Evolutionary conservation across 225 moss, liverwort and hornwort genomes (phyloP).

Genomic region (Takakia lepidozioides): DNA sequence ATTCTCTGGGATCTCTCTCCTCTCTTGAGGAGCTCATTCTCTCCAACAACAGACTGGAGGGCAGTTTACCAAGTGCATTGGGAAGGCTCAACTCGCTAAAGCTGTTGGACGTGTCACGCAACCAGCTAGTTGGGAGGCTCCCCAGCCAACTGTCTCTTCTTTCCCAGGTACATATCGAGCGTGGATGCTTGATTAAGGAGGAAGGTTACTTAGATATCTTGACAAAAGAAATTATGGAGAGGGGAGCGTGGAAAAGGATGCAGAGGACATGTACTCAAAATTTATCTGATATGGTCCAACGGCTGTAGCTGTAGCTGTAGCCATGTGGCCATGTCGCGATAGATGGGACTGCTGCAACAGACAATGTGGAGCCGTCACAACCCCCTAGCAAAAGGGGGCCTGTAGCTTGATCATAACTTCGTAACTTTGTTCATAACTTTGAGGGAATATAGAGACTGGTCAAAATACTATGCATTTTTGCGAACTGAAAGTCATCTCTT

Average conservation of each 20-base stretch:
- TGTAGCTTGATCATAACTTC: too few species aligned
- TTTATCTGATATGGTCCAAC: neutral
- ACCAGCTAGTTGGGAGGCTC: constrained; percentile 19
- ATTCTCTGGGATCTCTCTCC: constrained; percentile 1
- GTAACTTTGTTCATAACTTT: too few species aligned
- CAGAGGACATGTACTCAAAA: neutral
- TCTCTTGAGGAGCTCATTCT: constrained; percentile 27
- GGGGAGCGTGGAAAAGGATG: too few species aligned
- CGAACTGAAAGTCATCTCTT: neutral
- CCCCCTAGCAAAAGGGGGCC: too few species aligned
- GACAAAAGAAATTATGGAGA: too few species aligned
- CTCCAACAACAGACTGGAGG: constrained; percentile 38
- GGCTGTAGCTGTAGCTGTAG: too few species aligned
- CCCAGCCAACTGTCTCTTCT: constrained; percentile 7
- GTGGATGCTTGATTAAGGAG: neutral
- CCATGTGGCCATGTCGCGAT: too few species aligned
- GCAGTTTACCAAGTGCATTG: constrained; percentile 30
- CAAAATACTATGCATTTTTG: too few species aligned
- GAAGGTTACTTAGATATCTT: too few species aligned
- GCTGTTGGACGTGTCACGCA: constrained; percentile 26
- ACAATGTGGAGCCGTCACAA: too few species aligned
- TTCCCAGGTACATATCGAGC: constrained; percentile 3
- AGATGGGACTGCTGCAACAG: too few species aligned
- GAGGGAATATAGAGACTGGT: too few species aligned
- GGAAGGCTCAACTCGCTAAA: constrained; percentile 18